These are phyloP conservation scores for Diplodia corticola DNA, from an alignment of 2,329 filamentous ascomycete genomes.

Conservation along the genomic window DNA sequence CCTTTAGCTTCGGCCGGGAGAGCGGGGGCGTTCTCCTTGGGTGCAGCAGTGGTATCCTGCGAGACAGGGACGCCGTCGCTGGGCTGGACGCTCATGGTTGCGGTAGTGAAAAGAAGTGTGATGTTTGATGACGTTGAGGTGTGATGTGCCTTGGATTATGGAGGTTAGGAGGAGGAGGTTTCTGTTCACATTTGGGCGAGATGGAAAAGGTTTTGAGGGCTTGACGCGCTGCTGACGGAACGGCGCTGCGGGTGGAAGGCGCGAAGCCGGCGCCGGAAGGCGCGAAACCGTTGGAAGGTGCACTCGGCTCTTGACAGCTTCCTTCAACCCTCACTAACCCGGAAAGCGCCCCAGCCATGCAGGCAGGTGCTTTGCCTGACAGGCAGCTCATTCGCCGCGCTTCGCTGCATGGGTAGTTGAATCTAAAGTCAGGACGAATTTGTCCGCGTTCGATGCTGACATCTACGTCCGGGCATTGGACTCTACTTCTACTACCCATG, in stretches of 20 bases:
- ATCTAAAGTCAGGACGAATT: too few species aligned
- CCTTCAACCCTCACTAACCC: neutral
- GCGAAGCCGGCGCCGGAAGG: neutral
- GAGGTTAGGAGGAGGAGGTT: neutral
- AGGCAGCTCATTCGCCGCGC: too few species aligned
- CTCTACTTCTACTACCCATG: too few species aligned
- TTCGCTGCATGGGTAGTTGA: too few species aligned
- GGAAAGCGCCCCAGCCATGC: neutral
- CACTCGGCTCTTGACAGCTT: neutral
- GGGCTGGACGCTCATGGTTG: constrained; percentile 1
- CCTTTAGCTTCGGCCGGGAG: neutral
- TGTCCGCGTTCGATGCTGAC: too few species aligned
- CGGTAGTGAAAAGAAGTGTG: neutral
- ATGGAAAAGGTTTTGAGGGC: neutral
- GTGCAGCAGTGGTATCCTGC: neutral
- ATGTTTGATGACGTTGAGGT: neutral
- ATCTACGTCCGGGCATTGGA: too few species aligned
- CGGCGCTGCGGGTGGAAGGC: neutral
- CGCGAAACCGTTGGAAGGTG: neutral
- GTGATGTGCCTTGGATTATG: neutral
- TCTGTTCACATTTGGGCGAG: neutral
- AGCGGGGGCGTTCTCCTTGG: neutral
- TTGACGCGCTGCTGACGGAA: neutral
- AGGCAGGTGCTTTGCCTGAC: neutral
- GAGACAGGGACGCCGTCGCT: neutral